Base-by-base conservation (phyloP, 805 yeast genomes). In the Lipomyces starkeyi region DNA sequence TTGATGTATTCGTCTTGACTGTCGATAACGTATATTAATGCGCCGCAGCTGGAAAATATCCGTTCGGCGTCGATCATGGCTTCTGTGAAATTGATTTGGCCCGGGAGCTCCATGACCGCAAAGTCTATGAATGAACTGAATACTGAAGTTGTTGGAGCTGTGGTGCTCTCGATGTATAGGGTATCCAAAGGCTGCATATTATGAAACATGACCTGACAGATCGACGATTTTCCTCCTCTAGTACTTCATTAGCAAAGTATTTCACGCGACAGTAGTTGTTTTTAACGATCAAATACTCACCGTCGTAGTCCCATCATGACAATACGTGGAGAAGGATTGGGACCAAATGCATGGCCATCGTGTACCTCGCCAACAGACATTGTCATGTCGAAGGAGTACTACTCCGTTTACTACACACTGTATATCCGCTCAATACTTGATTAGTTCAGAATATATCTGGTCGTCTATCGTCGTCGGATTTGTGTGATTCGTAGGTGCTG, bases 171-270 rank as follows among this genome's bases (percentile, higher is more conserved):
- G 64, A 95, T 80, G 75, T 94, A 94, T 58, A 94, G 79, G 0
- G 98, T 93, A 75, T 94, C 98, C 69, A 93, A 82, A 1, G 99
- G 98, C 76, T 91, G 97, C 97, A 95, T 92, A 76, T 91, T 91
- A 78, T 94, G 97, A 79, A 95, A 95, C 1, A 95, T 96, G 14
- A 95, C 98, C 76, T 94, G 93, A 75, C 97, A 89, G 40, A 95
- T 95, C 2, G 98, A 93, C 8, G 97, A 91, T 79, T 95, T 95
- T 14, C 99, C 99, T 58, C 82, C 75, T 35, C 83, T 69, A 29
- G n/a, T 4, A 80, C 14, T 9, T 14, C 7, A 14, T 22, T n/a
- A 54, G 53, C 37, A 34, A n/a, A 32, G 5, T 13, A 58, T 56
- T 7, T 9, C 25, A 5, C 32, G 32, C 32, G 32, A 29, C 17